Conservation (phyloP, 2,329 filamentous ascomycete species). For the Fusarium secorum region DNA sequence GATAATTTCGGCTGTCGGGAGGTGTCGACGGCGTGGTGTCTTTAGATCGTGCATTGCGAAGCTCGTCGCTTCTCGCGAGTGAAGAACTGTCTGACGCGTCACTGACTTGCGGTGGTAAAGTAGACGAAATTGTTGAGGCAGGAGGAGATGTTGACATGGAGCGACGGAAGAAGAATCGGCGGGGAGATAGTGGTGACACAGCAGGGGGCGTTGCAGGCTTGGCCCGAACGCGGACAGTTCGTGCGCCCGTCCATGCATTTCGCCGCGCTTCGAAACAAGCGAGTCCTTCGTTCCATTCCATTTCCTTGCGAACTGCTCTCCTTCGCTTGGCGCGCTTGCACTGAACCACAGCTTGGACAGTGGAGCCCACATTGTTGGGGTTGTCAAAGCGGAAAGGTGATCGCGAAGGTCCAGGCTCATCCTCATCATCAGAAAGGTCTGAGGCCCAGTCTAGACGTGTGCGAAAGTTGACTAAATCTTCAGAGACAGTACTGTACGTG, state of each 20-base stretch:
- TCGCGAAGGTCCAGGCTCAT: conserved; percentile 47
- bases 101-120: conserved; percentile 37
- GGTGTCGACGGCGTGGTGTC: conserved; percentile 45
- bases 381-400: conserved; percentile 62
- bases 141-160: conserved; percentile 54
- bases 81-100: conserved; percentile 54
- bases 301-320: conserved; percentile 68
- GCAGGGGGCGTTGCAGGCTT: conserved; percentile 54
- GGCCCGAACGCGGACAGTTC: conserved; percentile 62
- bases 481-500: conserved; percentile 65
- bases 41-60: conserved; percentile 46
- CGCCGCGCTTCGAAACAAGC: conserved; percentile 80
- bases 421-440: conserved; percentile 63
- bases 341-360: conserved; percentile 52
- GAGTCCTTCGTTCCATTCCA: conserved; percentile 81
- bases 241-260: conserved; percentile 86
- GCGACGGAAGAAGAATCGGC: conserved; percentile 60
- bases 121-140: conserved; percentile 35
- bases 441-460: conserved; percentile 65
- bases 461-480: conserved; percentile 60
- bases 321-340: conserved; percentile 64
- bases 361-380: conserved; percentile 55
- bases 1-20: conserved; percentile 46
- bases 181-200: conserved; percentile 56
- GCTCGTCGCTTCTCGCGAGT: conserved; percentile 49